Evolutionary conservation across 192 early-diverging fungal genomes (phyloP).

Genomic region (Coemansia sp.): DNA sequence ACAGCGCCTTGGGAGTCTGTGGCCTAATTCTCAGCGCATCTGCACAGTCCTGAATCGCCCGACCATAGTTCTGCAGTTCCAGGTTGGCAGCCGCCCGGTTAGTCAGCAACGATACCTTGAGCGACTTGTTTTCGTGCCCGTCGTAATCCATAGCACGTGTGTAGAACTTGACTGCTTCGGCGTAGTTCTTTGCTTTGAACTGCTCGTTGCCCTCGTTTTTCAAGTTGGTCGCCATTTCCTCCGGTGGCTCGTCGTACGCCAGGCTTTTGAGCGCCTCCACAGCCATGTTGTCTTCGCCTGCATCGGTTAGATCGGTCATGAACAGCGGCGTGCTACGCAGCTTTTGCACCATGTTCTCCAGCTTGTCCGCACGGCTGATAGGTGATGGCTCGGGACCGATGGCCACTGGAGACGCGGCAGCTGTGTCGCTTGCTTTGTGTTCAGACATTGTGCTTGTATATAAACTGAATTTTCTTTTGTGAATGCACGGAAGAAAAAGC

Average conservation of each 20-base stretch:
- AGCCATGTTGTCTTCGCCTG: conserved; percentile 66
- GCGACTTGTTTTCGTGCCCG: conserved; percentile 62
- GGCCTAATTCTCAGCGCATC: conserved; percentile 73
- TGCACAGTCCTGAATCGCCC: conserved; percentile 86
- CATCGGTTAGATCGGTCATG: conserved; percentile 76
- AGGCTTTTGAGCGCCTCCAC: conserved; percentile 82
- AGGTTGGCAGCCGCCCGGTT: conserved; percentile 94
- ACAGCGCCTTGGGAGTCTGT: conserved; percentile 90
- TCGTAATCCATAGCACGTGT: conserved; percentile 78
- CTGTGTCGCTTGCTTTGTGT: not conserved
- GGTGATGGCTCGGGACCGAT: conserved; percentile 28
- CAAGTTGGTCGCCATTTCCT: conserved; percentile 88
- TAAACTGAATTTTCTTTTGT: too few species aligned
- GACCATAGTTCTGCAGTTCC: conserved; percentile 81
- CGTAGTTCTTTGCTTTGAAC: conserved; percentile 76
- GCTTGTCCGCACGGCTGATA: conserved; percentile 15
- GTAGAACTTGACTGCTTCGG: conserved; percentile 83
- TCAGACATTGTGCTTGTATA: too few species aligned
- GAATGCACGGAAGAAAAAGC: too few species aligned
- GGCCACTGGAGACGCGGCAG: not conserved
- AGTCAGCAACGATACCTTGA: conserved; percentile 77
- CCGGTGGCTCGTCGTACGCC: conserved; percentile 89
- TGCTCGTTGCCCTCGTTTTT: conserved; percentile 95
- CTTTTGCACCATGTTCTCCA: conserved; percentile 58
- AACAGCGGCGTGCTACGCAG: conserved; percentile 88